Evolutionary conservation across 1,139 yeast genomes (phyloP).

Genomic region (Petasospora fabianii): DNA sequence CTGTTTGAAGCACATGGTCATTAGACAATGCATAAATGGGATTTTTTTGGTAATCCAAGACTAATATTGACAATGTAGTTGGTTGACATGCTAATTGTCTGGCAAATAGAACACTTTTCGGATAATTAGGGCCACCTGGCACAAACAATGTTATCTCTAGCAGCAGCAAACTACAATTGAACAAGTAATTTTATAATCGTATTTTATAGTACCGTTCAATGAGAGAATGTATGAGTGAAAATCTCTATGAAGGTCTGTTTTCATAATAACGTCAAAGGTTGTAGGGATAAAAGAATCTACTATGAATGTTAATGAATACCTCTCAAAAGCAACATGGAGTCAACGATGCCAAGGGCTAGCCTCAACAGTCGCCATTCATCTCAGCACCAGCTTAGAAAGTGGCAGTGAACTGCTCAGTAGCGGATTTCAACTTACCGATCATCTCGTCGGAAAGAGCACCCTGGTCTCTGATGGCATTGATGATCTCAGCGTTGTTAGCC

Average conservation of each 20-base stretch:
- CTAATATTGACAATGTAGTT: too few relatives aligned
- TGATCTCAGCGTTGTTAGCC: slow-evolving; percentile 82
- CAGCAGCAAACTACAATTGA: too few relatives aligned
- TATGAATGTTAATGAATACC: slow-evolving; percentile 21
- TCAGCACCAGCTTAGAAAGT: slow-evolving; percentile 50
- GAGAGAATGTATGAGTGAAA: slow-evolving; percentile 1
- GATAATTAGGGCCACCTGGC: too few relatives aligned
- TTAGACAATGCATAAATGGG: too few relatives aligned
- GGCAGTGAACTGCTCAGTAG: slow-evolving; percentile 89
- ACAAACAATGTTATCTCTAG: too few relatives aligned
- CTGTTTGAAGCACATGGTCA: too few relatives aligned
- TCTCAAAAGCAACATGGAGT: slow-evolving; percentile 12
- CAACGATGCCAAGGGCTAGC: slow-evolving; percentile 8
- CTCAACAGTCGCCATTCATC: slow-evolving; percentile 5
- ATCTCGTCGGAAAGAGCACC: slow-evolving; percentile 91
- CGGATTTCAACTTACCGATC: slow-evolving; percentile 83
- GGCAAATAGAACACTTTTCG: too few relatives aligned
- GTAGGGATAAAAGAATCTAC: slow-evolving; percentile 18
- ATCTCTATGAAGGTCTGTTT: slow-evolving; percentile 4
- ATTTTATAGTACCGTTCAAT: slow-evolving; percentile 11
- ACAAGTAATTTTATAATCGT: slow-evolving; percentile 6
- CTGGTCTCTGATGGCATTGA: slow-evolving; percentile 78
- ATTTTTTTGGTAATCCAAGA: too few relatives aligned
- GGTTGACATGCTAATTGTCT: too few relatives aligned
- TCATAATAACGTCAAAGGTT: slow-evolving; percentile 21